phyloP scores from a whole-genome alignment of 805 yeast genomes.

The Wickerhamiella bombiphila region DNA sequence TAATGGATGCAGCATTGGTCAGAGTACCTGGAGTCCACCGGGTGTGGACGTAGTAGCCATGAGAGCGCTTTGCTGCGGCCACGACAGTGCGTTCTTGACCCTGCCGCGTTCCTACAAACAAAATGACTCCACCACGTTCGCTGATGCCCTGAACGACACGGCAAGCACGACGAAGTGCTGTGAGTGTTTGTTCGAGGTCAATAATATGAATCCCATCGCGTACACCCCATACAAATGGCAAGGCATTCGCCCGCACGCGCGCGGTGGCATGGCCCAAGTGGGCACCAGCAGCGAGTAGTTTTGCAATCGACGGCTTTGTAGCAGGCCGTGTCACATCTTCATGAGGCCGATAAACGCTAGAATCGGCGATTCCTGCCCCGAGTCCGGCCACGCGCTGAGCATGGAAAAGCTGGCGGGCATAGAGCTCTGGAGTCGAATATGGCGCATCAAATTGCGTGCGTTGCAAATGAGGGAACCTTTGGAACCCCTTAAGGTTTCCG shows the following conservation, averaged over 20 bases:
- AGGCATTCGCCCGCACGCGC: constrained; percentile 55
- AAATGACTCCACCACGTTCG: constrained; percentile 67
- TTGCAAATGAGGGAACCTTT: constrained; percentile 45
- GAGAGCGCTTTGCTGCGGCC: constrained; percentile 61
- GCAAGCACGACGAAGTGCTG: constrained; percentile 66
- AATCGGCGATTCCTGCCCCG: constrained; percentile 47
- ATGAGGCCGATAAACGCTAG: constrained; percentile 49
- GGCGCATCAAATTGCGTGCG: constrained; percentile 48
- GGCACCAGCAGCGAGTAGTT: constrained; percentile 79
- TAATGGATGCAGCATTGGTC: constrained; percentile 64
- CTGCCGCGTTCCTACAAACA: constrained; percentile 71
- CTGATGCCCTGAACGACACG: constrained; percentile 73
- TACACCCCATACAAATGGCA: constrained; percentile 75
- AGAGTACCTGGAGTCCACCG: constrained; percentile 94
- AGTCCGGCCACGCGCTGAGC: constrained; percentile 36
- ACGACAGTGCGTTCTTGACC: constrained; percentile 64
- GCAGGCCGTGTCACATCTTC: constrained; percentile 45
- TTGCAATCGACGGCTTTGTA: constrained; percentile 32
- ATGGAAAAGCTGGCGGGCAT: constrained; percentile 56
- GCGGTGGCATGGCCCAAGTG: constrained; percentile 87
- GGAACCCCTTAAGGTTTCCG: constrained; percentile 10
- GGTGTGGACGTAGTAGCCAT: constrained; percentile 66
- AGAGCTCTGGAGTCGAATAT: constrained; percentile 65
- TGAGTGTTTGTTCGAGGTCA: constrained; percentile 71
- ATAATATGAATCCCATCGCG: constrained; percentile 86